Percentiles rank a stretch among this genome's conserved stretches.
Evolutionary conservation across 2,329 filamentous ascomycete species (phyloP).

Genomic region (Colletotrichum sansevieriae): DNA sequence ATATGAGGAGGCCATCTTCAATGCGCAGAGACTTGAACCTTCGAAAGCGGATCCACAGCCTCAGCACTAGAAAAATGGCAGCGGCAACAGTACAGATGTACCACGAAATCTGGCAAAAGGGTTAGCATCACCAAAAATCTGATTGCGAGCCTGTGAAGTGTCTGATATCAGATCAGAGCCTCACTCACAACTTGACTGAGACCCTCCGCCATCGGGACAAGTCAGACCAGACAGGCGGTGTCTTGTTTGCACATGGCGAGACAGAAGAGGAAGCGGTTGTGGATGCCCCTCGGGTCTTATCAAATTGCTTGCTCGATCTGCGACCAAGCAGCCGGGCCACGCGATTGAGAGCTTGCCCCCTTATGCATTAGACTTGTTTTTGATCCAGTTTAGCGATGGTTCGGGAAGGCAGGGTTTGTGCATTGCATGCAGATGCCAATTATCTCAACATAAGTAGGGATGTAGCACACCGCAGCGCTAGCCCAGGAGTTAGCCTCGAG

Average conservation of each 20-base stretch:
- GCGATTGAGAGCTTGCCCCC: background rate
- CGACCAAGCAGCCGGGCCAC: constrained; percentile 15
- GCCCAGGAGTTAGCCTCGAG: background rate
- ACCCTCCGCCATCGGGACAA: constrained; percentile 32
- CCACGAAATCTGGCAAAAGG: constrained; percentile 38
- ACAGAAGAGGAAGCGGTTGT: constrained; percentile 13
- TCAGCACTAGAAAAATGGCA: constrained; percentile 46
- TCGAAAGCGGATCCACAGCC: constrained; percentile 48
- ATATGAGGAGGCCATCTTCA: constrained; percentile 49
- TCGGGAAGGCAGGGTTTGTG: constrained; percentile 18
- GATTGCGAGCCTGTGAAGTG: too few relatives aligned
- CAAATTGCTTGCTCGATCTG: constrained; percentile 2
- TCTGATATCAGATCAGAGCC: too few relatives aligned
- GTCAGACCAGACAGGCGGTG: background rate
- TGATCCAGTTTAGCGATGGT: constrained; percentile 16
- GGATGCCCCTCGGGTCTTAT: constrained; percentile 34
- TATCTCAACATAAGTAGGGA: constrained; percentile 2
- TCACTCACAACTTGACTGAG: constrained; percentile 33
- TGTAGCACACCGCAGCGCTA: constrained; percentile 5
- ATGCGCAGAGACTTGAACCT: constrained; percentile 47
- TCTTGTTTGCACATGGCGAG: constrained; percentile 16
- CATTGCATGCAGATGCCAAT: background rate
- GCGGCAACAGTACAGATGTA: constrained; percentile 44
- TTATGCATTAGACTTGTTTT: constrained; percentile 23
- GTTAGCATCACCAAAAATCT: background rate